Evolutionary conservation across 345 rosid species (phyloP).

Genomic region (Trapa bicornis): DNA sequence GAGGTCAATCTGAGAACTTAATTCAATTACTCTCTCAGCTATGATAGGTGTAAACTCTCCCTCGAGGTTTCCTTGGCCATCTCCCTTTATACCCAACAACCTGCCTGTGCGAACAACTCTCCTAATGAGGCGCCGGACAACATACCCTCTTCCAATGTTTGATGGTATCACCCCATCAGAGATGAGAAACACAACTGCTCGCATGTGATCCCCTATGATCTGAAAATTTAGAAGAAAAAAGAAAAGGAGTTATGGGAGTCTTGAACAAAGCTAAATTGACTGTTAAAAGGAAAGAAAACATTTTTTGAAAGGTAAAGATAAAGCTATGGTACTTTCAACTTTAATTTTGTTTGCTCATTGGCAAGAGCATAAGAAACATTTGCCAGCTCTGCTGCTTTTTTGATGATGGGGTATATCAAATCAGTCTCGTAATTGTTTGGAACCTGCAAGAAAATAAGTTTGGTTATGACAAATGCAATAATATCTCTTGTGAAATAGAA

Average conservation of each 20-base stretch:
- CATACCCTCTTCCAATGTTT: constrained; percentile 90
- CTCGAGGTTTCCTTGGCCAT: constrained; percentile 36
- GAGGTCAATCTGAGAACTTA: constrained; percentile 59
- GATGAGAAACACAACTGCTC: constrained; percentile 78
- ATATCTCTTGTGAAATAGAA: constrained; percentile 5
- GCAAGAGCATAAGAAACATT: constrained; percentile 49
- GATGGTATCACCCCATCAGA: constrained; percentile 92
- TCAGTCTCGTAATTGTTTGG: constrained; percentile 95
- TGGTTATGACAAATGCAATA: constrained; percentile 2
- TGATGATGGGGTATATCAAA: constrained; percentile 80
- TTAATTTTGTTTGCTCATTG: constrained; percentile 38
- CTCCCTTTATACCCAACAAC: constrained; percentile 66
- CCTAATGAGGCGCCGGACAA: constrained; percentile 82
- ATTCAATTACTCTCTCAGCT: constrained; percentile 69
- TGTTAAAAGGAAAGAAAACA: background rate
- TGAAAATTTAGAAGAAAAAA: constrained; percentile 14
- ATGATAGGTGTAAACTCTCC: constrained; percentile 61
- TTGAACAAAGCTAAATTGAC: background rate
- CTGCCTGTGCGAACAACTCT: constrained; percentile 83
- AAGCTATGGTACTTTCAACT: constrained; percentile 37
- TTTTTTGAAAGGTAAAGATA: background rate
- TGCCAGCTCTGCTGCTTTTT: constrained; percentile 57
- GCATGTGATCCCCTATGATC: constrained; percentile 86
- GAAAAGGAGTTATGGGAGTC: constrained; percentile 1
- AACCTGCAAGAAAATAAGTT: constrained; percentile 35